Evolutionary conservation across 2,329 filamentous ascomycete genomes (phyloP).

Genomic region (Pyrenophora seminiperda): DNA sequence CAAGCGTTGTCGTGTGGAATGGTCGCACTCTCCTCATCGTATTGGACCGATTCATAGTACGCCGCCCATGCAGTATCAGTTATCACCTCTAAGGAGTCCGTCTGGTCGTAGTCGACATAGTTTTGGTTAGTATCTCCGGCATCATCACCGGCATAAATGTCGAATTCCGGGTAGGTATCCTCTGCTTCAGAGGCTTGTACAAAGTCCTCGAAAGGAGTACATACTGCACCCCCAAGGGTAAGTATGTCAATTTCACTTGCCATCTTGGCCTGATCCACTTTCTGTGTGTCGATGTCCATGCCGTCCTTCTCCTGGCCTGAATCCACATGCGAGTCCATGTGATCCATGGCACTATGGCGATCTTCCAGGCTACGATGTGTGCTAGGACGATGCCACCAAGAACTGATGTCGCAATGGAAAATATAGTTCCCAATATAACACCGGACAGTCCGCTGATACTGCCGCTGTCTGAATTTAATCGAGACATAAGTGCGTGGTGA

Average conservation of each 20-base stretch:
- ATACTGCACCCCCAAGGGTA: too few species aligned
- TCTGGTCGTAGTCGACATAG: conserved; percentile 27
- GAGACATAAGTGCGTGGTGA: conserved; percentile 53
- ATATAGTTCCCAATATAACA: conserved; percentile 56
- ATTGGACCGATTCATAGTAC: conserved; percentile 17
- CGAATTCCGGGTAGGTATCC: conserved; percentile 19
- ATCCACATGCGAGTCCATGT: too few species aligned
- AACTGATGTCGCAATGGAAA: conserved; percentile 55
- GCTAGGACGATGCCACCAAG: conserved; percentile 56
- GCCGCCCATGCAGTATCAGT: conserved; percentile 25
- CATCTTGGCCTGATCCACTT: too few species aligned
- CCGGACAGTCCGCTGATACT: conserved; percentile 56
- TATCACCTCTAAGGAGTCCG: conserved; percentile 25
- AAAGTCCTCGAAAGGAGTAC: too few species aligned
- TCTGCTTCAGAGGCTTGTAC: too few species aligned
- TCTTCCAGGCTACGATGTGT: conserved; percentile 57
- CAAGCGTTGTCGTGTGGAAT: conserved; percentile 19
- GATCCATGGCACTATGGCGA: conserved; percentile 57
- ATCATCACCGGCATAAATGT: conserved; percentile 21
- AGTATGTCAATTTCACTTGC: too few species aligned
- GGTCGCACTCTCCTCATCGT: conserved; percentile 13
- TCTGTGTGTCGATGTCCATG: too few species aligned
- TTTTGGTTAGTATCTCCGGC: conserved; percentile 33
- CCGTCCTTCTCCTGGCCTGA: too few species aligned
- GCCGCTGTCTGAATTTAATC: conserved; percentile 56